phyloP scores from a whole-genome alignment of 2,329 filamentous ascomycete species.

The Diaporthe batatas region DNA sequence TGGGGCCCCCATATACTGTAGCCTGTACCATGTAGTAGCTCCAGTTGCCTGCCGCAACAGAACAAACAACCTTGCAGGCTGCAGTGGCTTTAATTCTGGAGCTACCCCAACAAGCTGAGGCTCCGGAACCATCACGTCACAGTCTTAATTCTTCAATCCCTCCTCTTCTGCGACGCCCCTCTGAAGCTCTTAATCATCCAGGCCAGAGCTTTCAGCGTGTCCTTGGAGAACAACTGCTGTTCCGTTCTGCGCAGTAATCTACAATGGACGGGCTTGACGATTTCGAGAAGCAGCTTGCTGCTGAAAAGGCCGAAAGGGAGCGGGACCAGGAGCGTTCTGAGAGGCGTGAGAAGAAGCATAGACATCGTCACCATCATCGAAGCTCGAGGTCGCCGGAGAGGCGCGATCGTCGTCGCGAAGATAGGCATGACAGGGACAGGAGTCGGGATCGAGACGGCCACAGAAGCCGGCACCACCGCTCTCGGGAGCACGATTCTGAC shows the following conservation, averaged over 20 bases:
- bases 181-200: neutral
- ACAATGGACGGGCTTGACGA: constrained; percentile 50
- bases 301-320: constrained; percentile 51
- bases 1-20: neutral
- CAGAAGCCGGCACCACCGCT: constrained; percentile 52
- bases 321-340: constrained; percentile 47
- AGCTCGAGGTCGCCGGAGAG: constrained; percentile 49
- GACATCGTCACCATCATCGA: constrained; percentile 47
- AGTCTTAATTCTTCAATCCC: neutral
- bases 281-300: constrained; percentile 56
- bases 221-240: neutral
- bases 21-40: neutral
- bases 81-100: constrained; percentile 3
- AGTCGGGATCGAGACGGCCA: constrained; percentile 52
- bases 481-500: constrained; percentile 60
- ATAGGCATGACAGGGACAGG: constrained; percentile 46
- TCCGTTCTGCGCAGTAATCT: neutral
- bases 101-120: constrained; percentile 17
- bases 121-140: constrained; percentile 26
- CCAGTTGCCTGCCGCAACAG: constrained; percentile 32
- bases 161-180: too few species aligned
- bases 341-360: constrained; percentile 48
- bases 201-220: neutral
- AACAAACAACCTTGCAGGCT: neutral
- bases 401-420: constrained; percentile 48